Percentiles rank a stretch among this genome's conserved stretches.
phyloP scores from a whole-genome alignment of 306 rosid genomes.

The Lathyrus tuberosus region DNA sequence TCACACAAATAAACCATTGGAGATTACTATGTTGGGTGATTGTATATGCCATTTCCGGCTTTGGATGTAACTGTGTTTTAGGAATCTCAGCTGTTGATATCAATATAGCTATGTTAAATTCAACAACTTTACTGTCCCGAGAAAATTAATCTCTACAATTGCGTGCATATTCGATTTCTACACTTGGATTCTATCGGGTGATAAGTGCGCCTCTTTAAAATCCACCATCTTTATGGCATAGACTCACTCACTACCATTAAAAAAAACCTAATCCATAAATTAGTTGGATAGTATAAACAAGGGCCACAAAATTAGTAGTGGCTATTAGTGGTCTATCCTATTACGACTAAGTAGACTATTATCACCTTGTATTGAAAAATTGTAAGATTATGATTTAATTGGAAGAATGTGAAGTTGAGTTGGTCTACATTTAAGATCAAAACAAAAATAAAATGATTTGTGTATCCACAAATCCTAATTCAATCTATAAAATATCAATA shows the following conservation, averaged over 20 bases:
- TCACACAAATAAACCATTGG: background rate
- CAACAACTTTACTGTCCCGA: no score
- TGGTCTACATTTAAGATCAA: background rate
- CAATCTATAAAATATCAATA: no score
- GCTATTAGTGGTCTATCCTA: slow-evolving; percentile 31
- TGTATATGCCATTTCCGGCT: background rate
- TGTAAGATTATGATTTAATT: background rate
- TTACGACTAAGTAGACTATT: background rate
- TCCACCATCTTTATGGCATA: slow-evolving; percentile 18
- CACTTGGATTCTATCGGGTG: no score
- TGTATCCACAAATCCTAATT: no score
- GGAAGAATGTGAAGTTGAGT: slow-evolving; percentile 19
- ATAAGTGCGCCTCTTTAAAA: slow-evolving; percentile 34
- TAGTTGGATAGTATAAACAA: slow-evolving; percentile 17
- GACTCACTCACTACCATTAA: no score
- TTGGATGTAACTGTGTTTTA: background rate
- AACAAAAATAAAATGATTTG: no score
- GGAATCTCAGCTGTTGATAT: background rate
- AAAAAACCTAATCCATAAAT: background rate
- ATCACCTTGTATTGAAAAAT: slow-evolving; percentile 5
- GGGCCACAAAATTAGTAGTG: slow-evolving; percentile 34
- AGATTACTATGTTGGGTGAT: slow-evolving; percentile 13
- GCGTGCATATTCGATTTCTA: no score
- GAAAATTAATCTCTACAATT: no score
- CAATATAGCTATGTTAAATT: background rate